Base-by-base conservation (phyloP, 2,329 filamentous ascomycete species). In the Blumeria graminis region DNA sequence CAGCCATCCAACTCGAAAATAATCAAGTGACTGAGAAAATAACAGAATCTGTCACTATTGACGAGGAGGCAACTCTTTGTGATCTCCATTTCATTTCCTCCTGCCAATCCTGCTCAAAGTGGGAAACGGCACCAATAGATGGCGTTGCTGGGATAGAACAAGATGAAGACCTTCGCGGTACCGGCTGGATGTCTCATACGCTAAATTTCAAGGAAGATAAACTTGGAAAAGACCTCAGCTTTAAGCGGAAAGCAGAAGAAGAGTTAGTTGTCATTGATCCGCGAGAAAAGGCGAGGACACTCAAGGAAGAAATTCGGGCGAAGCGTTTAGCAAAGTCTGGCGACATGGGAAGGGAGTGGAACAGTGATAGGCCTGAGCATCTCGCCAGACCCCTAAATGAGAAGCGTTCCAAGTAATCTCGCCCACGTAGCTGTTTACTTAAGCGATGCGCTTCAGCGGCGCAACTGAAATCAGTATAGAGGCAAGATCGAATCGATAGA, bases 1-100 rank as follows among this genome's bases (percentile, higher is more conserved):
- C 45, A 11, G 13, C 33, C 7, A 8, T 18, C 5, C 7, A 18
- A 35, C 2, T n/a, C 13, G n/a, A 8, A 11, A 11, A 54, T 39
- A 6, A 8, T 7, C 6, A 54, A 22, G 14, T 11, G 4, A 13
- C 14, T 28, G 13, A 9, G 11, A 22, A 39, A 4, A 11, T 36
- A 11, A 3, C 14, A 10, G 35, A 54, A 41, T 18, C 34, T 39
- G 66, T 65, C 35, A 64, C 67, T 3, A 74, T 75, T 16, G 81
- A 82, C 2, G 79, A 84, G 41, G 86, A 93, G 66, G 81, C 80
- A 2, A 76, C 76, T 54, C 74, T 93, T 3, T 98, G 92, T 65
- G 92, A 96, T 67, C 71, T 98, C 38, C 92, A 98, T 67, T 98
- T 96, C 68, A 93, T 98, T 60, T 85, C 84, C 53, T 86, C 93